Evolutionary conservation across 1,284 basidiomycete species (phyloP), one percentile per base, ranked within the genome.

Genomic region (Chalciporus piperatoides): DNA sequence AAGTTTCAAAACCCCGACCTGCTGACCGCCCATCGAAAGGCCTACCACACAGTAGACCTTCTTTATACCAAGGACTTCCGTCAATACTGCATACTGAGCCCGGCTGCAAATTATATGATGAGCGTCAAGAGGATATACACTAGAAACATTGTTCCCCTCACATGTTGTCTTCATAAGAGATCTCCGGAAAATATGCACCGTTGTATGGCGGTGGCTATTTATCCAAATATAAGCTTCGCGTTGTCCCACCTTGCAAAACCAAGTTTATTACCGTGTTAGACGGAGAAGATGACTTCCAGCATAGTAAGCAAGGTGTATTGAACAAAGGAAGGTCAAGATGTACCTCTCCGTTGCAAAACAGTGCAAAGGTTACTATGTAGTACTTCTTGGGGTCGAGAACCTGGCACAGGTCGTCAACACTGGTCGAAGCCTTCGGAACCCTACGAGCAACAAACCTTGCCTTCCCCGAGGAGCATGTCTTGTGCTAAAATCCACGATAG

Each of bases 1-100:
- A 9, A 21, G 19, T 4, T 12, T 33, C 12, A 4, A 32, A 17
- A 14, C 19, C 24, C 47, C 37, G 44, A 69, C 79, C 70, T 79
- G 79, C 58, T 81, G 79, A 2, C 73, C 80, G 21, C 80, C 79
- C 80, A 82, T 82, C 3, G 78, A 81, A 57, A 82, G 80, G 0
- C 79, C 79, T 14, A 80, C 67, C 25, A 74, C 79, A 44, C 74
- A 72, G 45, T 68, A 70, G 0, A 78, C 62, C 55, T 77, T 76
- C 46, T 71, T 64, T 15, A 82, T 63, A 3, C 72, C 72, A 9
- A 82, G 68, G n/a, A 66, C 67, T 52, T 77, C 69, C 17, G 73
- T 76, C 6, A 81, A 69, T 3, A 81, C 77, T 8, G 71, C 68
- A 58, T 80, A 71, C 57, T 83, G 80, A 12, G 79, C 78, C 30